A percentile compares a stretch with the other conserved stretches of the same genome.
phyloP scores from a whole-genome alignment of 306 rosid genomes.

The Coriaria nepalensis region DNA sequence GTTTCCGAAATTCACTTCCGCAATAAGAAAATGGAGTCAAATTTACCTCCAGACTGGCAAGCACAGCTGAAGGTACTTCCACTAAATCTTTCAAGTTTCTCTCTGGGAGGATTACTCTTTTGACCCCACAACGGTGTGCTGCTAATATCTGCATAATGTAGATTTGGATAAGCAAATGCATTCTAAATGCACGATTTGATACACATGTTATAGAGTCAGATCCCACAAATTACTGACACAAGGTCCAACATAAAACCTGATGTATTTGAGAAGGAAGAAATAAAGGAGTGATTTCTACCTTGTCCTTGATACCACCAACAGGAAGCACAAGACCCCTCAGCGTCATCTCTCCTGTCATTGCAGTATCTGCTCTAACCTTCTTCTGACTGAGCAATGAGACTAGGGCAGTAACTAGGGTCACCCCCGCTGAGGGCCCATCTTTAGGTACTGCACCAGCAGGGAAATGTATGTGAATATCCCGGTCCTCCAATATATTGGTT shows the following conservation, averaged over 20 bases:
- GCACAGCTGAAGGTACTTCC: conserved; percentile 82
- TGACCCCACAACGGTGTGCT: conserved; percentile 83
- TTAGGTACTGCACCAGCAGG: conserved; percentile 98
- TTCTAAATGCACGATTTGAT: too few species aligned
- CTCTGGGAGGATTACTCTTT: conserved; percentile 84
- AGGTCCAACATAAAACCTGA: background rate
- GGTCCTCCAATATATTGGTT: conserved; percentile 65
- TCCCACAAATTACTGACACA: too few species aligned
- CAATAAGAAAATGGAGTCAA: background rate
- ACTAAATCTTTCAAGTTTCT: conserved; percentile 87
- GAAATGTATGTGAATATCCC: conserved; percentile 91
- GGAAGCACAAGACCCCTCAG: conserved; percentile 96
- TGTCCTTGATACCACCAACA: conserved; percentile 96
- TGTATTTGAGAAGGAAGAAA: background rate
- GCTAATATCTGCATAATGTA: conserved; percentile 66
- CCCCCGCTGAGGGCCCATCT: conserved; percentile 99
- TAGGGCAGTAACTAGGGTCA: conserved; percentile 91
- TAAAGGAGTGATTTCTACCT: conserved; percentile 31
- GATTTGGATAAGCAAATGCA: conserved; percentile 10
- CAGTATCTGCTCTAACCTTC: conserved; percentile 85
- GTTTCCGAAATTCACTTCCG: background rate
- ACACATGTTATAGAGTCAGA: too few species aligned
- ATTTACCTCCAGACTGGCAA: conserved; percentile 66
- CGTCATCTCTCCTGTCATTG: conserved; percentile 99
- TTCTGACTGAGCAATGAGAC: conserved; percentile 74